Base-by-base conservation (phyloP, 805 yeast genomes). In the Yueomyces sp. region DNA sequence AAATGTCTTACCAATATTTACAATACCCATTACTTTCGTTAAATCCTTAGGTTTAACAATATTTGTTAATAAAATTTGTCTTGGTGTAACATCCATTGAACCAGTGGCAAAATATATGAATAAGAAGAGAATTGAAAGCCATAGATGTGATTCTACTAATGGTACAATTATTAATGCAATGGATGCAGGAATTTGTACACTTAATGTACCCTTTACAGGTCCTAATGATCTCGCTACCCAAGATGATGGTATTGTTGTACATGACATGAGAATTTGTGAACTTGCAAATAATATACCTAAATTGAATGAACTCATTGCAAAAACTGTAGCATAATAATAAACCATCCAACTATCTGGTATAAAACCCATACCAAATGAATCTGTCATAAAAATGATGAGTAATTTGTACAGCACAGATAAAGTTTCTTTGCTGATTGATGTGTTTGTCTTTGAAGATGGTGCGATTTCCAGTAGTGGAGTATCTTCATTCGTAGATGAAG, bases 81-180 rank as follows among this genome's bases (percentile, higher is more conserved):
- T 73, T 5, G 96, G 95, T 3, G 86, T 92, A 30, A 86, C 95
- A 57, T 87, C 96, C 88, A 87, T 85, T 2, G 88, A 76, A 2
- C 79, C 69, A 0, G 85, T 75, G 2, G 79, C 64, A 46, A 77
- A 78, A 49, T 84, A 76, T 28, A 73, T 56, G 26, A 79, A 50
- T 33, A 82, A 65, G 4, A 76, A 60, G 0, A 64, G 44, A 29
- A 82, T 68, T 0, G 90, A 82, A 2, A 54, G 40, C 0, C 57
- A 46, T n/a, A 65, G 47, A 36, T 54, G 54, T 27, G 47, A 46
- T 19, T 70, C 66, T 5, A 70, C 62, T 3, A 72, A 48, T 4
- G 85, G 84, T 8, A 77, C 66, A 11, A 68, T 41, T 2, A 75
- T 67, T 52, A 79, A 73, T 47, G 84, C 76, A 0, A 77, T 44